A percentile compares a stretch with the other conserved stretches of the same genome.
Evolutionary conservation across 441 rosid species (phyloP).

Genomic region (Gossypium gossypioides): DNA sequence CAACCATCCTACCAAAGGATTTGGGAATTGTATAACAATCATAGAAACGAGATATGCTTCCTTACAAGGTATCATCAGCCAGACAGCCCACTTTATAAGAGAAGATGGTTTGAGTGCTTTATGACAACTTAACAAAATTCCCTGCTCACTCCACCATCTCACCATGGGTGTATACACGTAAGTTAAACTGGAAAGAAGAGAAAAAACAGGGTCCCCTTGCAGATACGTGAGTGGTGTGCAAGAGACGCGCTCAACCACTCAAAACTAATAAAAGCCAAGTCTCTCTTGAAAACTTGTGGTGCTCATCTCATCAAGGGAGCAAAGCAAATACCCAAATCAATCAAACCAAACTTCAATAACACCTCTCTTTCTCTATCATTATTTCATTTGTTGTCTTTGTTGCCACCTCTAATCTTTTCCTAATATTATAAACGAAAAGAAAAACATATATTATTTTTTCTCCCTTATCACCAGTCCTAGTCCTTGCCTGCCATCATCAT

Average conservation of each 20-base stretch:
- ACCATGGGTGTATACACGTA: too few relatives aligned
- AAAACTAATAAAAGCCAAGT: conserved; percentile 1
- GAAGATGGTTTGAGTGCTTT: too few relatives aligned
- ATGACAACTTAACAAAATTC: too few relatives aligned
- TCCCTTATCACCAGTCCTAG: not conserved
- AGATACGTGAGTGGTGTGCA: conserved; percentile 22
- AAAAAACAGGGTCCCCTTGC: conserved; percentile 15
- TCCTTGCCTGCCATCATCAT: conserved; percentile 4
- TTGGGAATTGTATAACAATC: too few relatives aligned
- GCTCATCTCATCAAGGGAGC: not conserved
- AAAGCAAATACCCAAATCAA: not conserved
- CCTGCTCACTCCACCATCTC: too few relatives aligned
- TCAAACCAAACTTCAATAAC: conserved; percentile 4
- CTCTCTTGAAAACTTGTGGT: conserved; percentile 15
- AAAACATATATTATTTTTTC: not conserved
- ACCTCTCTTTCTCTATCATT: not conserved
- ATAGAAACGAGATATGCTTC: too few relatives aligned
- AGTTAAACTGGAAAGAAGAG: too few relatives aligned
- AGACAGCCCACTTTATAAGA: too few relatives aligned
- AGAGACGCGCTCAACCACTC: conserved; percentile 16
- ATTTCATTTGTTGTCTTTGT: not conserved
- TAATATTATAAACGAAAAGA: not conserved
- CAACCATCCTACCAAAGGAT: too few relatives aligned
- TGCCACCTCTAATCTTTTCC: not conserved
- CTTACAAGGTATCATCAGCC: too few relatives aligned